A percentile compares a stretch with the other conserved stretches of the same genome.
These are phyloP conservation scores for Paecilomyces sp. DNA, from an alignment of 2,329 filamentous ascomycete genomes.

Conservation along the genomic window DNA sequence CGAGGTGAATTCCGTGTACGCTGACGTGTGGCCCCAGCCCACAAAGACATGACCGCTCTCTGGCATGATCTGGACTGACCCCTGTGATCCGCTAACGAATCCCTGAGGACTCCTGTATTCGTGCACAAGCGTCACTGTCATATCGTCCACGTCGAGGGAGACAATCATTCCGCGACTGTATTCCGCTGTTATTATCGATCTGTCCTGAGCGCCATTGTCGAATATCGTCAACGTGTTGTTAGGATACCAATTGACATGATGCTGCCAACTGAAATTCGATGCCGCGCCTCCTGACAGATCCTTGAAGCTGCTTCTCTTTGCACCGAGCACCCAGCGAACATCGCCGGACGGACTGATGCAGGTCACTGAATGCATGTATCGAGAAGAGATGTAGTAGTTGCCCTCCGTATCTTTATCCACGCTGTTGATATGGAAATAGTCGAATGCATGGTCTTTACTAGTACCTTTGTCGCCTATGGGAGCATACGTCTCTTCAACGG, in stretches of 20 bases:
- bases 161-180: conserved; percentile 40
- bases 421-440: conserved; percentile 52
- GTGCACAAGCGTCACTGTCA: conserved; percentile 33
- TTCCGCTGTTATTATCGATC: conserved; percentile 9
- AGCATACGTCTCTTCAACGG: conserved; percentile 16
- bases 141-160: conserved; percentile 28
- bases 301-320: conserved; percentile 1
- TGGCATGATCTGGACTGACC: conserved; percentile 35
- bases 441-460: conserved; percentile 30
- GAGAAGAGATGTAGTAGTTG: conserved; percentile 49
- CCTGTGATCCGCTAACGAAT: conserved; percentile 33
- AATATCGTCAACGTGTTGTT: conserved; percentile 27
- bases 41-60: conserved; percentile 40
- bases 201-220: conserved; percentile 26
- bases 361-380: conserved; percentile 42
- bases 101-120: conserved; percentile 32
- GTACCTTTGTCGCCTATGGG: conserved; percentile 11
- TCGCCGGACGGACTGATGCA: conserved; percentile 43
- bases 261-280: conserved; percentile 5
- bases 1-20: conserved; percentile 43
- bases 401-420: conserved; percentile 45
- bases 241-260: conserved; percentile 11
- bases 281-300: conserved; percentile 1
- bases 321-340: conserved; percentile 47
- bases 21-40: conserved; percentile 45